Base-by-base conservation (phyloP, 768 basidiomycete species). In the Tulasnella sp. region DNA sequence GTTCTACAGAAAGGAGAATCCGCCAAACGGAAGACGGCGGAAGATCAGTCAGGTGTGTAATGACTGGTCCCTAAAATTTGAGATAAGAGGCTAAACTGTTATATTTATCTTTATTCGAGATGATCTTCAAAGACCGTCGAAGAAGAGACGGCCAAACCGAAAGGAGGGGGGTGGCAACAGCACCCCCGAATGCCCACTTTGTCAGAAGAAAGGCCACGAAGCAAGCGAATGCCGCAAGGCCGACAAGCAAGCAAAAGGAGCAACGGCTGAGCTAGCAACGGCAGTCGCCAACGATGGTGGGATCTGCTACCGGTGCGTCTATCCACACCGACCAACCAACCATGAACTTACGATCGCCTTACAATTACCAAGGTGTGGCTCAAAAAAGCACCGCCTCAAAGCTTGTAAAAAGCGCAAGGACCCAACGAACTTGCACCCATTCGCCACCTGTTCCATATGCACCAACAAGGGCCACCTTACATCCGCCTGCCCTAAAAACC, bases 381-480 rank as follows among this genome's bases (percentile, higher is more conserved):
- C 90, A 2, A 77, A 75, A 4, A 79, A 76, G 54, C 93, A 97
- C 64, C 84, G 77, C 13, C 77, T 97, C 1, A 82, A 88, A n/a
- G 76, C 75, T 32, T 97, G 94, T 70, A 83, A 76, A 62, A 82
- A 82, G 65, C 76, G 80, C 3, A 73, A 73, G 19, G 78, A 90
- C 68, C 75, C 79, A 10, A 69, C 68, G 17, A 76, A 88, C 60
- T 85, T 86, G 0, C 75, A 91, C 2, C 94, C 93, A 1, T 92
- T 82, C 65, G 93, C 94, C 0, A 87, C 85, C 3, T 97, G 94
- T 72, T 97, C 92, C 68, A 86, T 97, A 19, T 97, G 94, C 68
- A 81, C 80, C 3, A 77, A 76, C 3, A 84, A 79, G 65, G 94
- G 94, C 1, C 94, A 97, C 68, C 78, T 97, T 1, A 88, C 89